phyloP scores from a whole-genome alignment of 805 yeast species.

The Metschnikowia lochheadii region DNA sequence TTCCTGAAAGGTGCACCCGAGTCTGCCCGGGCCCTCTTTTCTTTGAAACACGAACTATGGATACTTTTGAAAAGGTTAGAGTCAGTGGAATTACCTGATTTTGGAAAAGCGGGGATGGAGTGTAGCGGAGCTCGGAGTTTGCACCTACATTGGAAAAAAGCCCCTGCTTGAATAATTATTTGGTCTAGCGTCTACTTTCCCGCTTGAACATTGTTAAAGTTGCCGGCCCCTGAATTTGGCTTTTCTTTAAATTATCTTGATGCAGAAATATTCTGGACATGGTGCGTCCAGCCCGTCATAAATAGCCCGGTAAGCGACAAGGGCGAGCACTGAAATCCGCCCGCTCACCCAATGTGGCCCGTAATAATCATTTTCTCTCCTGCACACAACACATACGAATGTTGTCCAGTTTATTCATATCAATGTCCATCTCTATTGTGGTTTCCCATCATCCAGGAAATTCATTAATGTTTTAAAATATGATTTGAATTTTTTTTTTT shows the following conservation, averaged over 20 bases:
- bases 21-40: neutral
- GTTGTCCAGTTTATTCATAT: too few species aligned
- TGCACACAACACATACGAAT: neutral
- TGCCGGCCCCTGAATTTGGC: too few species aligned
- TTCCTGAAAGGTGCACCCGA: neutral
- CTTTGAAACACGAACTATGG: too few species aligned
- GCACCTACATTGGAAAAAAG: neutral
- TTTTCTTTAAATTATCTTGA: neutral
- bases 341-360: too few species aligned
- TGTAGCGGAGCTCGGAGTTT: constrained; percentile 2
- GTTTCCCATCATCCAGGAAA: too few species aligned
- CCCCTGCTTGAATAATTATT: neutral
- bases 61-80: neutral
- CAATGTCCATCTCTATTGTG: too few species aligned
- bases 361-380: too few species aligned
- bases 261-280: neutral
- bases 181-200: neutral
- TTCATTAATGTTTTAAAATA: too few species aligned
- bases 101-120: constrained; percentile 1
- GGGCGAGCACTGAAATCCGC: neutral
- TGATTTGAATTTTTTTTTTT: too few species aligned
- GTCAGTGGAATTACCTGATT: neutral
- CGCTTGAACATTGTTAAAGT: too few species aligned
- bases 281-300: neutral
- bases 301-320: neutral